These are phyloP conservation scores for Melanomma pulvis-pyrius DNA, from an alignment of 495 filamentous ascomycete genomes.

Conservation along the genomic window DNA sequence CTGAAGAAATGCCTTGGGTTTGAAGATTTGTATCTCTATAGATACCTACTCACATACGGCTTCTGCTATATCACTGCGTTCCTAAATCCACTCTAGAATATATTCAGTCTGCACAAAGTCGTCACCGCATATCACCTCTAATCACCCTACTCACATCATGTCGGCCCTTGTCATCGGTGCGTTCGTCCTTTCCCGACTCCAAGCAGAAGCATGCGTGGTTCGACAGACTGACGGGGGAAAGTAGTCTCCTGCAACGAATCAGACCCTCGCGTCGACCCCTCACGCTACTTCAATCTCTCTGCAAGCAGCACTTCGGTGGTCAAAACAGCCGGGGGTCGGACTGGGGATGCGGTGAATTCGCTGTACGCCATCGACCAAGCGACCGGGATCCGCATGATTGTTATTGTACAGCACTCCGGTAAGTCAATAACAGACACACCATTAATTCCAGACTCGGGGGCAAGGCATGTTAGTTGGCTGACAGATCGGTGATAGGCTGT, in stretches of 20 bases:
- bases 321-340: constrained; percentile 43
- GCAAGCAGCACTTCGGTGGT: constrained; percentile 39
- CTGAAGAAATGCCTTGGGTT: background rate
- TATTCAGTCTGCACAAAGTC: background rate
- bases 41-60: background rate
- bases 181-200: background rate
- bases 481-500: background rate
- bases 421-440: background rate
- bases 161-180: constrained; percentile 1
- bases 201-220: too few relatives aligned
- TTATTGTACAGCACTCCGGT: constrained; percentile 41
- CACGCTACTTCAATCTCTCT: constrained; percentile 29
- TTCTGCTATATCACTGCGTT: background rate
- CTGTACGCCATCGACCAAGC: constrained; percentile 40
- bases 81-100: background rate
- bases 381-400: constrained; percentile 37
- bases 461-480: background rate
- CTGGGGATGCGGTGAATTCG: constrained; percentile 38
- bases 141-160: background rate
- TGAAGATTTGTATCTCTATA: background rate
- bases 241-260: constrained; percentile 28
- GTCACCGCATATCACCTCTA: background rate
- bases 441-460: background rate
- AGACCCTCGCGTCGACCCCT: constrained; percentile 28
- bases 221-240: background rate